Conservation (phyloP, 768 basidiomycete species). For the Hygrocybe punicea region DNA sequence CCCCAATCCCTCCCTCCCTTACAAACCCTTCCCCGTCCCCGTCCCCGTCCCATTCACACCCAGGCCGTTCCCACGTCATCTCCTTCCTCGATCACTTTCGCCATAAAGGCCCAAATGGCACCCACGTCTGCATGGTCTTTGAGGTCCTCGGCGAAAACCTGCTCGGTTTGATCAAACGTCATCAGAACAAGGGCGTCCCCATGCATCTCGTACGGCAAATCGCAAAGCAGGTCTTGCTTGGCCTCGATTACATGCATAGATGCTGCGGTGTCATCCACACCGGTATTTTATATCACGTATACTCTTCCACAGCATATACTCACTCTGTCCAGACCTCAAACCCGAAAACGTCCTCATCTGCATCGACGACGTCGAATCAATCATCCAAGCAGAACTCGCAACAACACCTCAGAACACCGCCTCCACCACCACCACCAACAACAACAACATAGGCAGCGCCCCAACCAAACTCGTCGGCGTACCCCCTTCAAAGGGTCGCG, state of each 20-base stretch:
- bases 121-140: slow-evolving; percentile 99
- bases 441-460: too few relatives aligned
- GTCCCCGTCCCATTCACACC: slow-evolving; percentile 67
- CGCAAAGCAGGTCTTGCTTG: slow-evolving; percentile 92
- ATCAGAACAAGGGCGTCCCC: slow-evolving; percentile 97
- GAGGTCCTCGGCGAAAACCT: slow-evolving; percentile 98
- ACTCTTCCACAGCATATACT: slow-evolving; percentile 5
- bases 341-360: slow-evolving; percentile 97
- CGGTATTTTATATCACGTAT: slow-evolving; percentile 38
- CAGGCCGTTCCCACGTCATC: slow-evolving; percentile 92
- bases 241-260: slow-evolving; percentile 96
- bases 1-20: slow-evolving; percentile 46
- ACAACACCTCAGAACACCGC: slow-evolving; percentile 47
- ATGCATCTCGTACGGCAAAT: slow-evolving; percentile 92
- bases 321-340: slow-evolving; percentile 74
- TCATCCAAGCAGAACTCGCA: slow-evolving; percentile 81
- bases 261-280: slow-evolving; percentile 98
- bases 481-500: slow-evolving; percentile 86
- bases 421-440: too few relatives aligned
- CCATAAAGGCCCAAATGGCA: slow-evolving; percentile 94
- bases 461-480: slow-evolving; percentile 83
- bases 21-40: slow-evolving; percentile 49
- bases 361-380: slow-evolving; percentile 94
- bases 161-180: slow-evolving; percentile 92
- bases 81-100: slow-evolving; percentile 96